phyloP scores from a whole-genome alignment of 305 asterid genomes.

The Fraxinus floribunda region DNA sequence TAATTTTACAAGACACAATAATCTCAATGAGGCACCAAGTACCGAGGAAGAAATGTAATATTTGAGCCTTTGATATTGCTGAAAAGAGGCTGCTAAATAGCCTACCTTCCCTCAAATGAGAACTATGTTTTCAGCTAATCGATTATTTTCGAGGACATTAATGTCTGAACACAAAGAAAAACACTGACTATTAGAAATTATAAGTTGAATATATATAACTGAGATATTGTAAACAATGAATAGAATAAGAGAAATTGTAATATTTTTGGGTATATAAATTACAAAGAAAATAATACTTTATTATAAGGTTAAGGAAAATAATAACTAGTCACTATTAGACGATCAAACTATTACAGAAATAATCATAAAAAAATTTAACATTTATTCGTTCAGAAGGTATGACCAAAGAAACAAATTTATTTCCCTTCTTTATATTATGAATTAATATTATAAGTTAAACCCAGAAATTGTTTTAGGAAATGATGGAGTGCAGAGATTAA shows the following conservation, averaged over 20 bases:
- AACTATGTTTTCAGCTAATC: background rate
- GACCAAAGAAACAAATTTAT: background rate
- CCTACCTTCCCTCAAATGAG: background rate
- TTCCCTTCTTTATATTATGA: background rate
- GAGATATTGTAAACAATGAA: background rate
- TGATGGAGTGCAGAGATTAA: no score
- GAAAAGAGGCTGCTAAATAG: background rate
- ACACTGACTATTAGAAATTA: background rate
- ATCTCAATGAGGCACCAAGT: background rate
- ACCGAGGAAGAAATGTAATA: background rate
- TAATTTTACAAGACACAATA: no score
- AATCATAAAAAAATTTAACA: background rate
- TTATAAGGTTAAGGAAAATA: background rate
- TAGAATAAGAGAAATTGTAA: background rate
- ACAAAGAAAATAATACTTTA: background rate
- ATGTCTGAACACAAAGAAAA: background rate
- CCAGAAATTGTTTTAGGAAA: no score
- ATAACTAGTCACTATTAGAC: background rate
- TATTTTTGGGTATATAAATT: no score
- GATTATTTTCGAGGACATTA: background rate
- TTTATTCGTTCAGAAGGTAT: no score
- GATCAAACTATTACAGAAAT: background rate
- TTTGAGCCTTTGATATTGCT: background rate
- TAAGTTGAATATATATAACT: background rate
- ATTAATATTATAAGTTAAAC: no score